These are phyloP conservation scores for Rubroshorea leprosula DNA, from an alignment of 345 rosid species.

Conservation along the genomic window DNA sequence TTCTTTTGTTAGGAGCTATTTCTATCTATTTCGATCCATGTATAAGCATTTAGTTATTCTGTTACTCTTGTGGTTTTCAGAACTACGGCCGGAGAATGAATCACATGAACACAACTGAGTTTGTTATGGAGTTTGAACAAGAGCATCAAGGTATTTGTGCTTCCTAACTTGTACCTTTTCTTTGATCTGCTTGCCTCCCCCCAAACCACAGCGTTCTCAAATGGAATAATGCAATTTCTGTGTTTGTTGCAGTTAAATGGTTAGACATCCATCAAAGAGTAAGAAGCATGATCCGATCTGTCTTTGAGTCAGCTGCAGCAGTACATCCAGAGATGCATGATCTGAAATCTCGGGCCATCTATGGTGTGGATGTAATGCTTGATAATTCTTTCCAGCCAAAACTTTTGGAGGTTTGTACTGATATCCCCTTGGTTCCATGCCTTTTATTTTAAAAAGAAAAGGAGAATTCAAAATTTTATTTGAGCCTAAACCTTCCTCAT, in stretches of 20 bases:
- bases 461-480: too few relatives aligned
- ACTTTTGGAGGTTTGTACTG: slow-evolving; percentile 70
- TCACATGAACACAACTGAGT: slow-evolving; percentile 76
- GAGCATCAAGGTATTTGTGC: slow-evolving; percentile 63
- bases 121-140: slow-evolving; percentile 71
- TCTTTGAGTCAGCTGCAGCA: slow-evolving; percentile 77
- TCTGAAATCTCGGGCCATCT: slow-evolving; percentile 72
- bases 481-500: too few relatives aligned
- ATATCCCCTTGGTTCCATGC: too few relatives aligned
- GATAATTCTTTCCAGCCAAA: slow-evolving; percentile 73
- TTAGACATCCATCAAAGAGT: slow-evolving; percentile 63
- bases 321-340: slow-evolving; percentile 89
- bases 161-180: background rate
- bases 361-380: slow-evolving; percentile 92
- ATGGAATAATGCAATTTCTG: background rate
- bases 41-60: slow-evolving; percentile 4
- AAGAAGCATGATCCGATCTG: slow-evolving; percentile 48
- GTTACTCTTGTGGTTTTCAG: slow-evolving; percentile 37
- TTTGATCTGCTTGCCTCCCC: background rate
- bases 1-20: too few relatives aligned
- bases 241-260: slow-evolving; percentile 64
- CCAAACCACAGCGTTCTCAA: background rate
- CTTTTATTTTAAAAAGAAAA: too few relatives aligned
- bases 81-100: slow-evolving; percentile 76
- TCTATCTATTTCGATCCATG: too few relatives aligned